Evolutionary conservation across 495 filamentous ascomycete genomes (phyloP).

Genomic region (Neurospora sp.): DNA sequence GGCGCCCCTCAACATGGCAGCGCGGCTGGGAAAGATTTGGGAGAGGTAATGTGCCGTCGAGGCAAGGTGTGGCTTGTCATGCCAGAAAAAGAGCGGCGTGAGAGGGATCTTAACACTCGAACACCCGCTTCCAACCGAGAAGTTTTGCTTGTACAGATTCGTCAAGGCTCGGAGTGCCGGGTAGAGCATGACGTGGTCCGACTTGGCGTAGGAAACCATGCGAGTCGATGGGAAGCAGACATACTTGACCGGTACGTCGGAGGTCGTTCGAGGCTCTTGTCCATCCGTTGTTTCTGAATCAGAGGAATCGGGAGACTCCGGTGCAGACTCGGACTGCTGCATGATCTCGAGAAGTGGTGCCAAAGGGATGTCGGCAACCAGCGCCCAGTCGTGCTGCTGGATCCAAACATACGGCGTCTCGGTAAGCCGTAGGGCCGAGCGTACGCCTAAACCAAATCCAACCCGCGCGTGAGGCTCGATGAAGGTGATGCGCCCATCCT

Average conservation of each 20-base stretch:
- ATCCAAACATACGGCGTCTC: constrained; percentile 38
- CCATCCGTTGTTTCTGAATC: not conserved
- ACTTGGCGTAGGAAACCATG: constrained; percentile 32
- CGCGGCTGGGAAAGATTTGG: constrained; percentile 30
- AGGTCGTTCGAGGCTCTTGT: not conserved
- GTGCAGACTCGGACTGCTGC: constrained; percentile 14
- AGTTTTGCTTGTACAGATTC: constrained; percentile 26
- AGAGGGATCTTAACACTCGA: constrained; percentile 21
- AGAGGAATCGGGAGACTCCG: not conserved
- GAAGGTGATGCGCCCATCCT: constrained; percentile 26
- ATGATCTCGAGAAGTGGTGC: constrained; percentile 29
- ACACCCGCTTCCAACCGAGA: not conserved
- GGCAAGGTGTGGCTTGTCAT: constrained; percentile 39
- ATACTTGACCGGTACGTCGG: constrained; percentile 24
- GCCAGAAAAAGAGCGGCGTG: constrained; percentile 41
- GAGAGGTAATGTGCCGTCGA: constrained; percentile 32
- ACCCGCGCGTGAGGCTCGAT: constrained; percentile 32
- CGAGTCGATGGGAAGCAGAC: constrained; percentile 33
- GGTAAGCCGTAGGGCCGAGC: constrained; percentile 30
- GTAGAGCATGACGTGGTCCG: constrained; percentile 29
- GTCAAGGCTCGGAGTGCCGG: constrained; percentile 26
- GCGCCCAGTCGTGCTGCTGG: constrained; percentile 40
- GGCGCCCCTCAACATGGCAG: constrained; percentile 29
- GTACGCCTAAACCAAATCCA: constrained; percentile 36
- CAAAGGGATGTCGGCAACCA: constrained; percentile 30